phyloP scores from a whole-genome alignment of 441 rosid genomes.

The Corymbia calophylla region DNA sequence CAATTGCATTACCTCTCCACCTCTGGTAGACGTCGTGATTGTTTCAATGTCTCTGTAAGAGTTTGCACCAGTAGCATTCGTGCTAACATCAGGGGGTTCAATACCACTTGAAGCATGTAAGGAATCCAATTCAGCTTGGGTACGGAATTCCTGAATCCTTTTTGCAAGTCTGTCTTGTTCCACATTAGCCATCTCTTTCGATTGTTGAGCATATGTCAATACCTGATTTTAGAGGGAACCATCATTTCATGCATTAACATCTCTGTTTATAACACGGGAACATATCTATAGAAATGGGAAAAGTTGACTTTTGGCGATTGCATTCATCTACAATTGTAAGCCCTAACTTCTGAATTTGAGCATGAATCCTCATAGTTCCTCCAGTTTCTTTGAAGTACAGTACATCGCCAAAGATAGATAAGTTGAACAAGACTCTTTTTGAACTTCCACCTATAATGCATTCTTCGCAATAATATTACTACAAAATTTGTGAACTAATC shows the following conservation, averaged over 20 bases:
- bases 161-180: slow-evolving; percentile 83
- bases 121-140: slow-evolving; percentile 68
- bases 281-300: background rate
- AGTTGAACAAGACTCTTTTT: background rate
- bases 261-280: background rate
- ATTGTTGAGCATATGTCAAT: slow-evolving; percentile 81
- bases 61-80: slow-evolving; percentile 31
- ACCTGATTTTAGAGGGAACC: slow-evolving; percentile 31
- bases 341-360: background rate
- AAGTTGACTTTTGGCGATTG: background rate
- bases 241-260: background rate
- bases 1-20: slow-evolving; percentile 57
- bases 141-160: slow-evolving; percentile 91
- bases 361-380: background rate
- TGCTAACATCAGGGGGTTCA: slow-evolving; percentile 37
- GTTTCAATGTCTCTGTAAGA: slow-evolving; percentile 49
- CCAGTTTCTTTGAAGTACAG: background rate
- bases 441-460: background rate
- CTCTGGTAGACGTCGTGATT: slow-evolving; percentile 38
- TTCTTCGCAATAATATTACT: background rate
- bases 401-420: background rate
- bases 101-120: slow-evolving; percentile 33
- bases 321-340: background rate
- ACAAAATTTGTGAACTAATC: background rate
- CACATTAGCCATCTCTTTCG: slow-evolving; percentile 68